phyloP scores from a whole-genome alignment of 2,329 filamentous ascomycete genomes.

The Fusarium mundagurra region DNA sequence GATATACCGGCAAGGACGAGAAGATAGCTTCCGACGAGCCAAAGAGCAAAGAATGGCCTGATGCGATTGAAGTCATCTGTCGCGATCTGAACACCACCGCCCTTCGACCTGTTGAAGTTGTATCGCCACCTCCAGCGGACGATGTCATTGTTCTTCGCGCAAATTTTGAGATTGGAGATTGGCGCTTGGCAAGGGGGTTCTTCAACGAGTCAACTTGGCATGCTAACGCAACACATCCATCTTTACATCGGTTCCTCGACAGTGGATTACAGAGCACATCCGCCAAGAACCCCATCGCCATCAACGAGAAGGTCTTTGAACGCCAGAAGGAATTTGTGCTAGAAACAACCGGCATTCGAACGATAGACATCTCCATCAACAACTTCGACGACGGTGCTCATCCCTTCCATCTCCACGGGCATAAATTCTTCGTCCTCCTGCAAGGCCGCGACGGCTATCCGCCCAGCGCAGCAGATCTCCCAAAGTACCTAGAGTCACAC shows the following conservation, averaged over 20 bases:
- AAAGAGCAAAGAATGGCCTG: conserved; percentile 59
- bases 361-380: conserved; percentile 68
- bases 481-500: conserved; percentile 38
- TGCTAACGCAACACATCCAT: conserved; percentile 49
- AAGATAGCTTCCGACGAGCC: conserved; percentile 30
- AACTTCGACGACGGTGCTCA: conserved; percentile 62
- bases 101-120: conserved; percentile 52
- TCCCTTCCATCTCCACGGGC: conserved; percentile 67
- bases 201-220: conserved; percentile 64
- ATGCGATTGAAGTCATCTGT: conserved; percentile 59
- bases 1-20: conserved; percentile 34
- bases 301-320: conserved; percentile 46
- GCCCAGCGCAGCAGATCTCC: conserved; percentile 40
- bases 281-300: conserved; percentile 26
- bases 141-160: conserved; percentile 58
- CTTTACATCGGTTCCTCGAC: conserved; percentile 50
- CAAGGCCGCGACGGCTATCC: conserved; percentile 50
- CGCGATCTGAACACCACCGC: conserved; percentile 62
- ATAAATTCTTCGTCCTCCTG: conserved; percentile 61
- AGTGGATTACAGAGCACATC: conserved; percentile 22
- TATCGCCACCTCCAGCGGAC: conserved; percentile 52
- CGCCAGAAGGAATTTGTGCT: conserved; percentile 53
- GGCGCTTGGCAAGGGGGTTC: conserved; percentile 62
- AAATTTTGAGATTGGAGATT: conserved; percentile 65
- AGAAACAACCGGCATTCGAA: conserved; percentile 61